phyloP scores from a whole-genome alignment of 2,329 filamentous ascomycete species.

The Dothideomycetes sp. region DNA sequence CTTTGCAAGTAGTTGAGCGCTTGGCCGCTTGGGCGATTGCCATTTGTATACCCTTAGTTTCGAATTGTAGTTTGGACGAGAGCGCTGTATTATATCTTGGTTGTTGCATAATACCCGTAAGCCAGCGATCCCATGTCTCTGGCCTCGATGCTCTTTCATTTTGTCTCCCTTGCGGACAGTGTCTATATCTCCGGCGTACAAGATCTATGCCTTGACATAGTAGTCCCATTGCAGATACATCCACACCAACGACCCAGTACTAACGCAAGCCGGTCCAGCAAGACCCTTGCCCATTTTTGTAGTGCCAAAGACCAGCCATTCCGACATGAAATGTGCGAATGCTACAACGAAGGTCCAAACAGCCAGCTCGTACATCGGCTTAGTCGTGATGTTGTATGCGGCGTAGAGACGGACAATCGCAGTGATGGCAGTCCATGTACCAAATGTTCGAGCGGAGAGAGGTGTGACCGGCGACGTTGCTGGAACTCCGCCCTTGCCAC shows the following conservation, averaged over 20 bases:
- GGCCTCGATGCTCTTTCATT: no score
- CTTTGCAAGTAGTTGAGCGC: no score
- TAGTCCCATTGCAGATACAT: slow-evolving; percentile 58
- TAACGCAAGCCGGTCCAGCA: slow-evolving; percentile 50
- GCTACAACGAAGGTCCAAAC: slow-evolving; percentile 76
- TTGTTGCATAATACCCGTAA: no score
- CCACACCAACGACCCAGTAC: slow-evolving; percentile 48
- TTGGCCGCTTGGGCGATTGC: no score
- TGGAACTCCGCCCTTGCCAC: slow-evolving; percentile 35
- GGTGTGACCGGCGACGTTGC: slow-evolving; percentile 53
- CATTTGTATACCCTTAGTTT: no score
- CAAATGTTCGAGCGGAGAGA: slow-evolving; percentile 70
- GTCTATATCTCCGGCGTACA: no score
- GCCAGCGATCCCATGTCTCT: no score
- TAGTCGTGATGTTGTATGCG: slow-evolving; percentile 68
- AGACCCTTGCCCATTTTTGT: slow-evolving; percentile 55
- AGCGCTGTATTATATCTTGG: no score
- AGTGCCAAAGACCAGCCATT: slow-evolving; percentile 72
- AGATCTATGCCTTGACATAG: slow-evolving; percentile 47
- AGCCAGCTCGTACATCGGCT: slow-evolving; percentile 67
- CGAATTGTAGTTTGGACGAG: no score
- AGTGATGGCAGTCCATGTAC: slow-evolving; percentile 77
- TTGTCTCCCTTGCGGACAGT: no score
- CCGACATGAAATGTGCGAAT: slow-evolving; percentile 65
- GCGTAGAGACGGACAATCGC: slow-evolving; percentile 72